Evolutionary conservation across 2,329 filamentous ascomycete species (phyloP), one percentile per base, ranked within the genome.

Genomic region (Fusarium penzigii): DNA sequence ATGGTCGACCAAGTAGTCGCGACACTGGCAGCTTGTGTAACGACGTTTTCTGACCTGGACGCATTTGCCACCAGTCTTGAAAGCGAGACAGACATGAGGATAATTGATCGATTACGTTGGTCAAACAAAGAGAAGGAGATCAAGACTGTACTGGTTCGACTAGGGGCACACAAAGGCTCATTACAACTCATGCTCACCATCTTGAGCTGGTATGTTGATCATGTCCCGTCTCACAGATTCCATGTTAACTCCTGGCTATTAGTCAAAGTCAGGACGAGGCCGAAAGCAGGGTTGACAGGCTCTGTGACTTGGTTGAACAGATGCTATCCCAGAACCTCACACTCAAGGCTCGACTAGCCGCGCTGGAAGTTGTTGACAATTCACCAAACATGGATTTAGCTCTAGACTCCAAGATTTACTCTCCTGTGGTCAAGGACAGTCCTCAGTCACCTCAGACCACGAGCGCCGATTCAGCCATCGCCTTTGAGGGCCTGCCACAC

Each of bases 1-100:
- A 46, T 53, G 53, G 53, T 54, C 32, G 48, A 48, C 12, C 53
- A 56, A n/a, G 51, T 56, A 11, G 51, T 54, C 11, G 48, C 34
- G 9, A 51, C 48, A 5, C 17, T 54, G 8, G 47, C 53, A 6
- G 53, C 51, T 3, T 54, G 51, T 16, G 44, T 48, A 8, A 51
- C 34, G 6, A 54, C 51, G 6, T 54, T 56, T 34, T 50, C 47
- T 11, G 46, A 56, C 17, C 43, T 47, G 3, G 36, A 53, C 8
- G 14, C 42, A 1, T 48, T 51, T 41, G 46, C 20, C 5, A 29
- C 12, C 2, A 29, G 32, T 3, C 29, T 52, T 8, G 36, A 50
- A 11, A 34, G 17, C 29, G 45, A 52, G 11, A 39, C 16, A 12
- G 13, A 55, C 6, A 38, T 42, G 48, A 10, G 25, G 5, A 16